Evolutionary conservation across 23 red algal species (phyloP), one percentile per base, ranked within the genome.

Genomic region (Cyanidiococcus yangmingshanensis): DNA sequence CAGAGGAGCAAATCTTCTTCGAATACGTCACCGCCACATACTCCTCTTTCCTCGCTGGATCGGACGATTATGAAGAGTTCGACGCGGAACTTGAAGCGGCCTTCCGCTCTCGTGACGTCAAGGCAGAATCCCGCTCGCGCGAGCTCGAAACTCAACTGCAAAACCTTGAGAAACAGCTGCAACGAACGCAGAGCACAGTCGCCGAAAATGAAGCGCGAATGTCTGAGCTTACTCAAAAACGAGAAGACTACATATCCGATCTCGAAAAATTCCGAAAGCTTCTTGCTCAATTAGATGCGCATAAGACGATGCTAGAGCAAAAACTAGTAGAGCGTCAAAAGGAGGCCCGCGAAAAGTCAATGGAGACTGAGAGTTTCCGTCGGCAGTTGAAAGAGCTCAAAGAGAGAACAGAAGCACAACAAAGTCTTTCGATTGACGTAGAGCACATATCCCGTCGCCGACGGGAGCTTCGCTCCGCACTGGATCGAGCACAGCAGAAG

Each of bases 201-300:
- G 7, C 45, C 7, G 45, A 54, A 21, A 54, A 54, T 54, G 63
- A 25, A 30, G 15, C 63, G 12, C 63, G 21, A 7, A 71, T 71
- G 12, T 71, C 63, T 25, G 45, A 54, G 12, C 45, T 81, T 3
- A 7, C 12, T 3, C 45, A 58, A 31, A 58, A 59, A 58, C 36
- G 59, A 27, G 78, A 81, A 30, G 78, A 81, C n/a, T 81, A 81
- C 30, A 1, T 27, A 35, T 59, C 59, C 39, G 78, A 81, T 58
- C 36, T 81, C 39, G 78, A 81, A 59, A 81, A 81, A 57, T 81
- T 81, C 50, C 59, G 68, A 34, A 81, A 67, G n/a, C 45, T 81
- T 2, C 58, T 81, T 27, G 50, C 34, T 34, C 78, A 81, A n/a
- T 29, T 81, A 2, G 50, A 58, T 15, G 37, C 59, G 37, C 78